Conservation (phyloP, 805 yeast species). For the Wickerhamomyces chambardii region DNA sequence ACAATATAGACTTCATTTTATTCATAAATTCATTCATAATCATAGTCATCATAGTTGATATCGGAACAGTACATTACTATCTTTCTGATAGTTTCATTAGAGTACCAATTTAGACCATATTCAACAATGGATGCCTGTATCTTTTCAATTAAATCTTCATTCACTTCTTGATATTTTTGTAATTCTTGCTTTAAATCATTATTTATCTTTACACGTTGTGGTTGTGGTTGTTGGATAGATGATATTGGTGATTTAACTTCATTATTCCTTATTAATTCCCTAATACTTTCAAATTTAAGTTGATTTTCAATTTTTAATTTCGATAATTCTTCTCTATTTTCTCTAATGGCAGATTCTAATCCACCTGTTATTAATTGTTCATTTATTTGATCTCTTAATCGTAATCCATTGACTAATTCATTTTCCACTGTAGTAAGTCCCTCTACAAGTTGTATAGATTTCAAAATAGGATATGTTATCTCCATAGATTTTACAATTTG, state of each 20-base stretch:
- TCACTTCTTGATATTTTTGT: not conserved
- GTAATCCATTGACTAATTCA: conserved; percentile 1
- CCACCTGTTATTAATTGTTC: not conserved
- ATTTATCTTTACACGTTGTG: not conserved
- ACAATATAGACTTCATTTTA: too few species aligned
- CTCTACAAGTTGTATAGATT: conserved; percentile 17
- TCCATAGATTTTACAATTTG: conserved; percentile 1
- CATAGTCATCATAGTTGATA: conserved; percentile 17
- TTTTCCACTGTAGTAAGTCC: conserved; percentile 11
- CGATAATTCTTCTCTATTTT: not conserved
- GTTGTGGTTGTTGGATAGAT: too few species aligned
- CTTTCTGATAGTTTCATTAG: conserved; percentile 19
- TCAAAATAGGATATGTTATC: conserved; percentile 10
- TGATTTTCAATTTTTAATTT: not conserved
- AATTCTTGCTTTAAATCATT: not conserved
- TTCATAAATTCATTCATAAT: conserved; percentile 1
- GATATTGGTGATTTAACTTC: too few species aligned
- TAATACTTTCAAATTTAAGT: too few species aligned
- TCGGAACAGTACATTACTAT: conserved; percentile 22
- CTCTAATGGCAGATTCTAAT: not conserved
- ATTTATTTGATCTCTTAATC: conserved; percentile 7
- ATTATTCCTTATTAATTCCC: too few species aligned
- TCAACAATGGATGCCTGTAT: conserved; percentile 23
- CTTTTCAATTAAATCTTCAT: conserved; percentile 5
- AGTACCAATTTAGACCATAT: conserved; percentile 22